These are phyloP conservation scores for Dichotomocladium elegans DNA, from an alignment of 371 early-diverging fungal species.

Conservation along the genomic window DNA sequence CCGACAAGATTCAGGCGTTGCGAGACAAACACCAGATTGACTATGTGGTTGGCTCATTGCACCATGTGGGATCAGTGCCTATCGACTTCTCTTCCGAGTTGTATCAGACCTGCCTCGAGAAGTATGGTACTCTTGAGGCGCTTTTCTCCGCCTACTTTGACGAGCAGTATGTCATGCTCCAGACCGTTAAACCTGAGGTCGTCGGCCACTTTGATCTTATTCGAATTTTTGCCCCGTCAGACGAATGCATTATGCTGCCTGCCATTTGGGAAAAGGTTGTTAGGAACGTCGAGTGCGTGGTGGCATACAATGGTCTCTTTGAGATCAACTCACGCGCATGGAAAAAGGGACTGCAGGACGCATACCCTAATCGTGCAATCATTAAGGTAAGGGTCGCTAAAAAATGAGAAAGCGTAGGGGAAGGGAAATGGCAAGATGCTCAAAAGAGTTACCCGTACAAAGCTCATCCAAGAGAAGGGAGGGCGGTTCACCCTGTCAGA, in stretches of 20 bases:
- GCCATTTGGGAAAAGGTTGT: slow-evolving; percentile 60
- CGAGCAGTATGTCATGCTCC: slow-evolving; percentile 76
- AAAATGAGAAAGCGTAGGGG: neutral
- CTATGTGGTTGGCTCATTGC: slow-evolving; percentile 93
- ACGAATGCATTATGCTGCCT: slow-evolving; percentile 16
- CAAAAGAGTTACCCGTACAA: neutral
- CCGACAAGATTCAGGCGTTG: slow-evolving; percentile 19
- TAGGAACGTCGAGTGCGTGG: slow-evolving; percentile 81
- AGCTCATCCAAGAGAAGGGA: slow-evolving; percentile 61
- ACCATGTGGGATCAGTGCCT: slow-evolving; percentile 79
- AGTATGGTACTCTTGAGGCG: slow-evolving; percentile 7
- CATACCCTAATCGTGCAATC: slow-evolving; percentile 85
- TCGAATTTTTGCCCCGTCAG: slow-evolving; percentile 69
- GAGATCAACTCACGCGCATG: slow-evolving; percentile 92
- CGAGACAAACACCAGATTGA: slow-evolving; percentile 40
- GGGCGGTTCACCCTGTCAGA: slow-evolving; percentile 86
- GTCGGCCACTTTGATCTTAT: slow-evolving; percentile 95
- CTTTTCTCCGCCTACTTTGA: slow-evolving; percentile 85
- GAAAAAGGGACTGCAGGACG: slow-evolving; percentile 82
- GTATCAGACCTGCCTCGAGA: slow-evolving; percentile 47
- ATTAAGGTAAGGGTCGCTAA: slow-evolving; percentile 48
- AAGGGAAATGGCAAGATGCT: neutral
- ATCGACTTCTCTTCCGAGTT: slow-evolving; percentile 76
- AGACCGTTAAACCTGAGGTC: slow-evolving; percentile 66
- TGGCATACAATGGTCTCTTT: slow-evolving; percentile 80